Conservation (phyloP, 2,329 filamentous ascomycete genomes). For the Ascochyta lentis region DNA sequence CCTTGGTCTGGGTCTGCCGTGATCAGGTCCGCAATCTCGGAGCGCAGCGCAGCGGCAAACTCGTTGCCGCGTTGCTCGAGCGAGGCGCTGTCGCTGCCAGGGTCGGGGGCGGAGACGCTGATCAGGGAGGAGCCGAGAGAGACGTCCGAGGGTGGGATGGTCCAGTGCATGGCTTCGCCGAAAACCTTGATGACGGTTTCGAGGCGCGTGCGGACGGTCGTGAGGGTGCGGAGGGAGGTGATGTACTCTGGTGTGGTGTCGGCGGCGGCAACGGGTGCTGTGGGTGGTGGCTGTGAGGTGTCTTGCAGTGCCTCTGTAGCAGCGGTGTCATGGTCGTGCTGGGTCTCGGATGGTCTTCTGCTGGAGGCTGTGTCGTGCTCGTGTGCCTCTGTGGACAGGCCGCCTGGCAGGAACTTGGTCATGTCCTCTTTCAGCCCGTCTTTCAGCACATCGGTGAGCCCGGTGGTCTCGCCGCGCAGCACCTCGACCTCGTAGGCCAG, state of each 20-base stretch:
- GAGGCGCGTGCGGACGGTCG: constrained; percentile 80
- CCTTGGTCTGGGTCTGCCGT: constrained; percentile 62
- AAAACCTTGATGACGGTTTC: constrained; percentile 91
- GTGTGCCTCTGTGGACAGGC: constrained; percentile 29
- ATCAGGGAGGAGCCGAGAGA: constrained; percentile 86
- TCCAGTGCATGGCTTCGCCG: constrained; percentile 94
- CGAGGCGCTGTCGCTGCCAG: constrained; percentile 68
- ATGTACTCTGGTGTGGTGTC: constrained; percentile 62
- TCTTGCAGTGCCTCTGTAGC: constrained; percentile 1
- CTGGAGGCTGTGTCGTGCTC: neutral
- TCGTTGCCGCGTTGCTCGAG: constrained; percentile 88
- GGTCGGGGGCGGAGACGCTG: constrained; percentile 85
- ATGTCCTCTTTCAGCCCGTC: constrained; percentile 77
- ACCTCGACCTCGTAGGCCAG: constrained; percentile 95
- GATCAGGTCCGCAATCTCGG: constrained; percentile 75
- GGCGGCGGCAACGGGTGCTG: neutral
- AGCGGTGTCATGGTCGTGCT: neutral
- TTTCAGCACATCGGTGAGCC: constrained; percentile 78
- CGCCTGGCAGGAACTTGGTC: constrained; percentile 69
- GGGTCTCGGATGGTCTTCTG: neutral
- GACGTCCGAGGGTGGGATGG: constrained; percentile 84
- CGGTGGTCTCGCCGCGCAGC: constrained; percentile 82
- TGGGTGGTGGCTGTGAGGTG: neutral
- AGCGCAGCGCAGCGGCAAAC: constrained; percentile 71
- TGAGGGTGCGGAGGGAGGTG: constrained; percentile 79